These are phyloP conservation scores for Mentha longifolia DNA, from an alignment of 257 asterid species.

Conservation along the genomic window DNA sequence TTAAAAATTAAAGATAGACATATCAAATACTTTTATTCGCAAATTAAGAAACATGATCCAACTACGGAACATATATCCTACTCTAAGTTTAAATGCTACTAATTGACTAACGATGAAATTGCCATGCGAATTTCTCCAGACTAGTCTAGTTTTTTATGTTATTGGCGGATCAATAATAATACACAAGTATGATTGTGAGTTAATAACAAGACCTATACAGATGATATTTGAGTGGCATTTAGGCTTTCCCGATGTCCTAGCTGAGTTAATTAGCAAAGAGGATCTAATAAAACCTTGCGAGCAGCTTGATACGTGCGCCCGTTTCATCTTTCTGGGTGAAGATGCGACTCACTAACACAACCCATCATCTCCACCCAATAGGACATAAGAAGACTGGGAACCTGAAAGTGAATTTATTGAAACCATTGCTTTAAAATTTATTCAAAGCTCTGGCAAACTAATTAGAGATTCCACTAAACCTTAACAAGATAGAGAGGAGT, in stretches of 20 bases:
- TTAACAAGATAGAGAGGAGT: conserved; percentile 14
- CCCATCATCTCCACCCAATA: background rate
- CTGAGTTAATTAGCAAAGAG: background rate
- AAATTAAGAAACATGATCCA: conserved; percentile 11
- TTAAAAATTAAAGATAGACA: background rate
- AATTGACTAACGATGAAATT: background rate
- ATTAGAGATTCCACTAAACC: conserved; percentile 8
- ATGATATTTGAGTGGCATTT: conserved; percentile 6
- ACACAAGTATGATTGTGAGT: background rate
- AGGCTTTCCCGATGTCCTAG: background rate
- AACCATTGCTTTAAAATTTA: background rate
- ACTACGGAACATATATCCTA: conserved; percentile 7
- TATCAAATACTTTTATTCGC: conserved; percentile 3
- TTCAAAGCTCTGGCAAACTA: conserved; percentile 3
- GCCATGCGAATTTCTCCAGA: background rate
- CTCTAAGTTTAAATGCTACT: too few species aligned
- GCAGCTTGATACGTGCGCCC: conserved; percentile 7
- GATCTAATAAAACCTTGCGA: conserved; percentile 9
- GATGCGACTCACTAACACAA: background rate
- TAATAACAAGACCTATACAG: background rate
- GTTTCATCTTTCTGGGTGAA: background rate
- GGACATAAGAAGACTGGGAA: background rate
- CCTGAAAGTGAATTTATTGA: too few species aligned
- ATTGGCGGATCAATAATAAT: too few species aligned
- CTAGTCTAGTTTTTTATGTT: conserved; percentile 19